Evolutionary conservation across 768 basidiomycete genomes (phyloP), one percentile per base, ranked within the genome.

Genomic region (Fistulinella prunicolor): DNA sequence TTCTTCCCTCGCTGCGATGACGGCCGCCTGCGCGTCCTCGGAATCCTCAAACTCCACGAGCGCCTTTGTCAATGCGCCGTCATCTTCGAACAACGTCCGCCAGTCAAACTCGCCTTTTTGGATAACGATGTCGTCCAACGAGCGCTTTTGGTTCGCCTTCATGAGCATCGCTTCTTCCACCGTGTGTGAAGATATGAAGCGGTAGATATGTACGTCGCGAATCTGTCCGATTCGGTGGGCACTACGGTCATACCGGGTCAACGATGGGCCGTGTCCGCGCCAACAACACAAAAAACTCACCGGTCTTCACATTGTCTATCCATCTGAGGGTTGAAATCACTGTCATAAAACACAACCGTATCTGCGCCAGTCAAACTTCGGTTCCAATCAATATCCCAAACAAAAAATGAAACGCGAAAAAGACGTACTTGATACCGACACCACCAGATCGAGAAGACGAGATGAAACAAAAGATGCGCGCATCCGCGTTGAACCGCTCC

Each of bases 161-260:
- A 86, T 85, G 26, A 98, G 79, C 81, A 98, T 89, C 43, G 93
- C 91, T 68, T 97, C 94, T 67, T 98, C 94, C 26, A 98, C 92
- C 0, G 94, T 94, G 67, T 88, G 79, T 49, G 81, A 75, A 9
- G 90, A 90, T 39, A 97, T 84, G 63, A 98, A 92, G 16, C 94
- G 86, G 68, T 95, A 96, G 57, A 97, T 94, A 64, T 96, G 91
- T 9, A 98, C 94, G 61, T 94, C 91, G 41, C 90, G 88, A 50
- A 92, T 92, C 66, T 97, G 95, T 9, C 95, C 95, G 53, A 99
- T 97, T n/a, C 95, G 89, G 64, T 99, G 95, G 0, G 94, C 95
- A 39, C 94, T 90, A 53, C 7, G 32, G 24, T 37, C 20, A 38
- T 23, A 32, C 20, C 8, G 16, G 9, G 28, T 60, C 44, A 53